Base-by-base conservation (phyloP, 495 filamentous ascomycete species). In the Tuber magnatum region DNA sequence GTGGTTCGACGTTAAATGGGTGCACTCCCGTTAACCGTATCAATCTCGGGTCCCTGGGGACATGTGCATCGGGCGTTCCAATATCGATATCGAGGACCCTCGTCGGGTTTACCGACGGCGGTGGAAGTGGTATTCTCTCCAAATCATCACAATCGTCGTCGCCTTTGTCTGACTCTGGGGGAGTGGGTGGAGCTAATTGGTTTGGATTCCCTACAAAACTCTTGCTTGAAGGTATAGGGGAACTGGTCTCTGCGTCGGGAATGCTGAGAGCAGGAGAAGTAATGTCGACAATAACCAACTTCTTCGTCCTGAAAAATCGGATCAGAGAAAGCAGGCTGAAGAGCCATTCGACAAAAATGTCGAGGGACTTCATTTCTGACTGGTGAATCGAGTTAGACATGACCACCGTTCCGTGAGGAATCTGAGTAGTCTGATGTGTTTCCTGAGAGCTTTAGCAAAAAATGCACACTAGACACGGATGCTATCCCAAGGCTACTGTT, bases 1-100 rank as follows among this genome's bases (percentile, higher is more conserved):
- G 94, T 8, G 94, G 88, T 85, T 98, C 94, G 70, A 94, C 92
- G 82, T 98, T 98, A 85, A 97, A 97, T 5, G 94, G 94, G 85
- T 98, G 94, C 48, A 93, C 88, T 56, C 94, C 94, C 32, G 94
- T 98, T 70, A 98, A 85, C 65, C 94, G 87, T 77, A 98, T 96
- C 48, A 98, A 85, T 41, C 94, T 87, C 7, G 93, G 88, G 85
- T 98, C 94, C 76, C 94, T 87, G 22, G 92, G 88, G n/a, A 97
- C 92, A 86, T 95, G 92, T 69, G 84, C 85, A 81, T 98, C 94
- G 22, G 93, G 94, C 0, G 94, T 97, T 56, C 90, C 90, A 73
- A 91, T 85, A 80, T 98, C 94, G 80, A 92, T 81, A 48, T 89
- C 86, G 12, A 97, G 86, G 24, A 96, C 88, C 56, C 87, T 84